phyloP scores from a whole-genome alignment of 768 basidiomycete genomes.

The Mycena rosella region DNA sequence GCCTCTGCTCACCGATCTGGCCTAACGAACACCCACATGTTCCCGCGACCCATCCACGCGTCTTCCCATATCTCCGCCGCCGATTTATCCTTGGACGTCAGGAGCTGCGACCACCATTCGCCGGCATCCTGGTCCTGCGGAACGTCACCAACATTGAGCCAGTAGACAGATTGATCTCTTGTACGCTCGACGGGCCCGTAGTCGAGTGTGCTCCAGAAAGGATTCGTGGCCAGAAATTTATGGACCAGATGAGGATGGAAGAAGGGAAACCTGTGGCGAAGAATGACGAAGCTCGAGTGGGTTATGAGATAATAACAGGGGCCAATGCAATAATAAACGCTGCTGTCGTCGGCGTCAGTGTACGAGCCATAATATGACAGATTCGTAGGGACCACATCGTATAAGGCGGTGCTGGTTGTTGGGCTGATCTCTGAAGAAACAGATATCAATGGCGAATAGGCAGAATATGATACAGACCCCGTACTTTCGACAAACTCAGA shows the following conservation, averaged over 20 bases:
- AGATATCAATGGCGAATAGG: not conserved
- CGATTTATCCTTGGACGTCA: not conserved
- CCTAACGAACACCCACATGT: slow-evolving; percentile 7
- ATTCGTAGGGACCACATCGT: not conserved
- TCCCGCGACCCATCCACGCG: slow-evolving; percentile 10
- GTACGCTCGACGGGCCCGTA: not conserved
- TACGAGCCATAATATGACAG: not conserved
- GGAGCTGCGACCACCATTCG: not conserved
- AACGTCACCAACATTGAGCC: not conserved
- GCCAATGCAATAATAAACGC: not conserved
- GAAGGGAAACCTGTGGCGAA: not conserved
- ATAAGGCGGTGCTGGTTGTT: not conserved
- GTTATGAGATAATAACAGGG: not conserved
- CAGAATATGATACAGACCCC: not conserved
- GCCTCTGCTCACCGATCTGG: not conserved
- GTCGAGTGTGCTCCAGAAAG: not conserved
- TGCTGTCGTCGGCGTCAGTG: not conserved
- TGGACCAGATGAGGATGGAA: not conserved
- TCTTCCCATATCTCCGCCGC: not conserved
- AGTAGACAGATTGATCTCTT: not conserved
- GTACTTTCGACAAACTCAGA: not conserved
- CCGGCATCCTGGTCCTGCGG: not conserved
- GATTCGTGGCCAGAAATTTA: not conserved
- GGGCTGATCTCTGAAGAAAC: not conserved
- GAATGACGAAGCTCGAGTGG: slow-evolving; percentile 1